Percentiles rank a stretch among this genome's conserved stretches.
Evolutionary conservation across 2,329 filamentous ascomycete genomes (phyloP).

Genomic region (Curvularia lunata): DNA sequence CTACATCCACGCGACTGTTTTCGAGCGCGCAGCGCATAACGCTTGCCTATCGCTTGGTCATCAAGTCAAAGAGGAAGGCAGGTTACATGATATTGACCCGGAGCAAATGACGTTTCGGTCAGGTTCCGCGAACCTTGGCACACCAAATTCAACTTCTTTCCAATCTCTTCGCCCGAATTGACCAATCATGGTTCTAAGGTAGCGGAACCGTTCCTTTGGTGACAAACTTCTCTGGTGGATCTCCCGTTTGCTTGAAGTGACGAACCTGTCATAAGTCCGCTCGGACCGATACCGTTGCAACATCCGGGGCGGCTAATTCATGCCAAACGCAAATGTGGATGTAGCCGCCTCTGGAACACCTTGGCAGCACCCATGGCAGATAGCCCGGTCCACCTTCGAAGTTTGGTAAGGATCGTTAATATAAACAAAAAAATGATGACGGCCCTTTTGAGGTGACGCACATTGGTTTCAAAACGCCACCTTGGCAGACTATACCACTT

Average conservation of each 20-base stretch:
- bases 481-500: slow-evolving; percentile 8
- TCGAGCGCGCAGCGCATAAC: background rate
- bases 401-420: slow-evolving; percentile 9
- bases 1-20: background rate
- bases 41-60: background rate
- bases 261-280: slow-evolving; percentile 14
- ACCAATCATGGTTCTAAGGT: slow-evolving; percentile 8
- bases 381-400: slow-evolving; percentile 11
- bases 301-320: slow-evolving; percentile 15
- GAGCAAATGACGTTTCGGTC: slow-evolving; percentile 2
- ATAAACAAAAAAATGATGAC: slow-evolving; percentile 7
- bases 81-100: background rate
- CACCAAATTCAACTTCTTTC: slow-evolving; percentile 8
- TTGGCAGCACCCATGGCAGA: slow-evolving; percentile 16
- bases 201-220: slow-evolving; percentile 3
- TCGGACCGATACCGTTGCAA: slow-evolving; percentile 18
- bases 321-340: slow-evolving; percentile 10
- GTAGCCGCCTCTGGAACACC: slow-evolving; percentile 10
- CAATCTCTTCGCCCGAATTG: background rate
- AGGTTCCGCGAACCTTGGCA: background rate
- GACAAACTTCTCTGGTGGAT: slow-evolving; percentile 3
- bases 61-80: background rate
- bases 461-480: slow-evolving; percentile 12
- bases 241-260: slow-evolving; percentile 13
- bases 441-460: slow-evolving; percentile 14